phyloP scores from a whole-genome alignment of 2,329 filamentous ascomycete species.

The Xylaria sp. region DNA sequence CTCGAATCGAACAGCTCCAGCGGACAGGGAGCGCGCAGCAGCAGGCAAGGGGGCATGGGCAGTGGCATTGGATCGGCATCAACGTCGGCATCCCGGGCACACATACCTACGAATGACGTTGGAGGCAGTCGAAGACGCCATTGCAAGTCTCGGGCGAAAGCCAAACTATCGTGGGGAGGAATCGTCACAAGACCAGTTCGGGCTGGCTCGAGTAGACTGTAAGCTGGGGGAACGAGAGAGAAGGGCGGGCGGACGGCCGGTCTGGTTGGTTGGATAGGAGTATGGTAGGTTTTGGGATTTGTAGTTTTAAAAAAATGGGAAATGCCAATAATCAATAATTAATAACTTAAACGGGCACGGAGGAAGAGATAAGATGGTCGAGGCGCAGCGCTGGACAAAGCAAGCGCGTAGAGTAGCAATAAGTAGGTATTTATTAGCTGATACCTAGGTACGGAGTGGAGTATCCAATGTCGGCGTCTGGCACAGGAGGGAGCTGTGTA shows the following conservation, averaged over 20 bases:
- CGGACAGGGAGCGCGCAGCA: not conserved
- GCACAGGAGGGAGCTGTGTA: conserved; percentile 14
- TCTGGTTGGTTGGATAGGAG: conserved; percentile 23
- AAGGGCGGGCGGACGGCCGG: conserved; percentile 7
- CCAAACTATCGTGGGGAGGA: conserved; percentile 32
- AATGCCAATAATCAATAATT: conserved; percentile 8
- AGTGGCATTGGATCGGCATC: conserved; percentile 14
- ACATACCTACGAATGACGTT: conserved; percentile 60
- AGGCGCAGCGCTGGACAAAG: conserved; percentile 29
- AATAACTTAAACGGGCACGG: conserved; percentile 6
- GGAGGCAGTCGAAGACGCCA: conserved; percentile 51
- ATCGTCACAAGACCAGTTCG: conserved; percentile 37
- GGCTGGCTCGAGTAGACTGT: conserved; percentile 27
- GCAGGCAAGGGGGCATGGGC: conserved; percentile 5
- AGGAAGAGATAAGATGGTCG: conserved; percentile 22
- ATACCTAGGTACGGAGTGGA: conserved; percentile 33
- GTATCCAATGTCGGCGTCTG: conserved; percentile 23
- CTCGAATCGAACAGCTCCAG: not conserved
- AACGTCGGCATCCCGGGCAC: conserved; percentile 14
- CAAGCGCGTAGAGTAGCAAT: conserved; percentile 19
- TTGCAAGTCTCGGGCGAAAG: conserved; percentile 41
- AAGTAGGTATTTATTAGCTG: conserved; percentile 13
- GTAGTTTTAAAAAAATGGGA: conserved; percentile 18
- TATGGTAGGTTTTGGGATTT: not conserved
- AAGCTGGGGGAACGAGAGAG: conserved; percentile 19